Evolutionary conservation across 2,329 filamentous ascomycete genomes (phyloP).

Genomic region (Fusarium nygamai): DNA sequence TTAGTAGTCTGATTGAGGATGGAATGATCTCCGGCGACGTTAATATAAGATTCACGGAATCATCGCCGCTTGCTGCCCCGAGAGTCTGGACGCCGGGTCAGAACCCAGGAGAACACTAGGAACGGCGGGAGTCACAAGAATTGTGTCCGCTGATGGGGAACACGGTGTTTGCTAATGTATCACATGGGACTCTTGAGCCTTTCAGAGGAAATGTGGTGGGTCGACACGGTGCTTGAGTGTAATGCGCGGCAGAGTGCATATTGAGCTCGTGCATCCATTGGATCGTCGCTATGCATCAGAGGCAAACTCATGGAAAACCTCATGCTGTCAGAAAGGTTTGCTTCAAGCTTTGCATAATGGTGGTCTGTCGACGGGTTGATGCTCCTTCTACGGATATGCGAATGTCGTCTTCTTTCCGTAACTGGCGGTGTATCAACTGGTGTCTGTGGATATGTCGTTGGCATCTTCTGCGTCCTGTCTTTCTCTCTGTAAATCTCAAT

Average conservation of each 20-base stretch:
- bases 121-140: background rate
- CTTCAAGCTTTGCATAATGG: background rate
- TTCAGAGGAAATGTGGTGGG: background rate
- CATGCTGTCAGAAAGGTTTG: background rate
- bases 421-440: background rate
- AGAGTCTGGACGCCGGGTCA: background rate
- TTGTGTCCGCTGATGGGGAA: background rate
- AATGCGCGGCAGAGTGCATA: background rate
- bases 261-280: background rate
- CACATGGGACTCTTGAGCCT: background rate
- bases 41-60: background rate
- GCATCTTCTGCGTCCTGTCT: background rate
- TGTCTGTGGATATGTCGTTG: fast-evolving
- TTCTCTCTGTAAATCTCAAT: background rate
- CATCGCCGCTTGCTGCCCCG: background rate
- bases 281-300: background rate
- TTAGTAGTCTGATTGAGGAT: background rate
- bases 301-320: background rate
- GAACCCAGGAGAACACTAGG: background rate
- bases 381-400: background rate
- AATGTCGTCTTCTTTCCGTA: background rate
- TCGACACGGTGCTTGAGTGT: background rate
- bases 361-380: background rate
- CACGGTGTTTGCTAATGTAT: background rate
- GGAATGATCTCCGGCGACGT: too few relatives aligned